Evolutionary conservation across 352 stramenopile genomes (phyloP).

Genomic region (Pythium brachiatum): DNA sequence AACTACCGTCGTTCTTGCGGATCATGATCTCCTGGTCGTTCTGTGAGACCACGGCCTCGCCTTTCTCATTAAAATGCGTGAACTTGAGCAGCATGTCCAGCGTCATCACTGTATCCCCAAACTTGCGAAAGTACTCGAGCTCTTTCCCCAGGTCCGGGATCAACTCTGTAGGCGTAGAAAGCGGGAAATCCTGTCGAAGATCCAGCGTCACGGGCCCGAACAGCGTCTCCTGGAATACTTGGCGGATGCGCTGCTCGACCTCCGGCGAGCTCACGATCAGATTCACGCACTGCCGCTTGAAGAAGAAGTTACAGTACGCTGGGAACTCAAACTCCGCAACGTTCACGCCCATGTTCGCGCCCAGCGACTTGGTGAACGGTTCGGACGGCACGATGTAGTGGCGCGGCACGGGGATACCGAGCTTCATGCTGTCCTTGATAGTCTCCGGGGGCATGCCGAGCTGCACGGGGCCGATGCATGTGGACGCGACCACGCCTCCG

Average conservation of each 20-base stretch:
- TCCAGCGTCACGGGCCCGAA: slow-evolving; percentile 78
- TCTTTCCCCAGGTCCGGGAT: slow-evolving; percentile 82
- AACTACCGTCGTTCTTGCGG: slow-evolving; percentile 58
- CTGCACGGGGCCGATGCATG: slow-evolving; percentile 76
- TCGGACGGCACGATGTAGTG: slow-evolving; percentile 96
- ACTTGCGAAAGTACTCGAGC: slow-evolving; percentile 89
- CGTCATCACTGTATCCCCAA: slow-evolving; percentile 86
- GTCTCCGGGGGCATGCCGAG: slow-evolving; percentile 96
- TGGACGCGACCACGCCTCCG: slow-evolving; percentile 72
- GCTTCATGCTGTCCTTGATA: slow-evolving; percentile 96
- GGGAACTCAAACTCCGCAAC: slow-evolving; percentile 97
- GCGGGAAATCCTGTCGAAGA: slow-evolving; percentile 71
- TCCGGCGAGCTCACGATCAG: slow-evolving; percentile 79
- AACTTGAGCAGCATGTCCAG: slow-evolving; percentile 89
- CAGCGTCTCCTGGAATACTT: slow-evolving; percentile 89
- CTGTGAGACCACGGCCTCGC: slow-evolving; percentile 53
- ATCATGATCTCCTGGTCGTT: slow-evolving; percentile 67
- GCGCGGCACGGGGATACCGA: slow-evolving; percentile 90
- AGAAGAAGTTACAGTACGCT: slow-evolving; percentile 98
- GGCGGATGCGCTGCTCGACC: slow-evolving; percentile 76
- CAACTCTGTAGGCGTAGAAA: slow-evolving; percentile 44
- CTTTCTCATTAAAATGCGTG: slow-evolving; percentile 75
- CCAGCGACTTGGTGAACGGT: slow-evolving; percentile 93
- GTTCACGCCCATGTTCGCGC: slow-evolving; percentile 94
- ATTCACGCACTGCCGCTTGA: slow-evolving; percentile 85